Conservation (phyloP, 2,329 filamentous ascomycete species). For the Ploettnerulaceae sp. region DNA sequence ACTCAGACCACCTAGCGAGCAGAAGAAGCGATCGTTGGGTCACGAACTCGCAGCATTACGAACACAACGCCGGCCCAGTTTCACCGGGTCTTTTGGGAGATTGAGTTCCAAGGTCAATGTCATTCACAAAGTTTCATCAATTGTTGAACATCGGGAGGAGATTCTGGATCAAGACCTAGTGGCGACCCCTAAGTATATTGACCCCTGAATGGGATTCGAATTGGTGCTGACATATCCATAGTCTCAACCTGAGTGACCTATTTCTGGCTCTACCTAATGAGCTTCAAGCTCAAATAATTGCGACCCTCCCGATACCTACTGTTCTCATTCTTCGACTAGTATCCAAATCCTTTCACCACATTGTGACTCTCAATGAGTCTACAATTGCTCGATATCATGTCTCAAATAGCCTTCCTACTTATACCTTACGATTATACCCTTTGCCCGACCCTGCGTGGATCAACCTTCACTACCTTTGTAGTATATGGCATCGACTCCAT, state of each 20-base stretch:
- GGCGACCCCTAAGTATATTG: conserved; percentile 22
- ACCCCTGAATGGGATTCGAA: neutral
- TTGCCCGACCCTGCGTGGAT: conserved; percentile 43
- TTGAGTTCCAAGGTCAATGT: conserved; percentile 31
- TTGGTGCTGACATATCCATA: conserved; percentile 17
- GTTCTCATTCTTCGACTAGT: conserved; percentile 54
- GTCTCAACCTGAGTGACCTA: conserved; percentile 48
- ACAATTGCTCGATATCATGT: conserved; percentile 59
- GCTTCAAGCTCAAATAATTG: conserved; percentile 58
- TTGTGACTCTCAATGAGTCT: conserved; percentile 56
- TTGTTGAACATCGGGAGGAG: conserved; percentile 29
- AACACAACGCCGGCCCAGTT: conserved; percentile 32
- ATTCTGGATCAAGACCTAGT: conserved; percentile 26
- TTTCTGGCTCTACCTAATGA: conserved; percentile 56
- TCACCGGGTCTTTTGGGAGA: conserved; percentile 31
- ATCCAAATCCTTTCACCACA: conserved; percentile 54
- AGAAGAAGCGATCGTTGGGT: conserved; percentile 33
- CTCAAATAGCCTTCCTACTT: conserved; percentile 53
- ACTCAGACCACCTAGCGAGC: conserved; percentile 28
- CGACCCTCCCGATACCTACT: conserved; percentile 54
- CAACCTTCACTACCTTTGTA: conserved; percentile 57
- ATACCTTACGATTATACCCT: conserved; percentile 56
- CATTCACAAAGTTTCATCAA: conserved; percentile 28
- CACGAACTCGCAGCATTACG: conserved; percentile 31
- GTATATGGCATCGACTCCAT: conserved; percentile 61